A percentile compares a stretch with the other conserved stretches of the same genome.
Conservation (phyloP, 2,329 filamentous ascomycete genomes). For the Graphilbum sp. region DNA sequence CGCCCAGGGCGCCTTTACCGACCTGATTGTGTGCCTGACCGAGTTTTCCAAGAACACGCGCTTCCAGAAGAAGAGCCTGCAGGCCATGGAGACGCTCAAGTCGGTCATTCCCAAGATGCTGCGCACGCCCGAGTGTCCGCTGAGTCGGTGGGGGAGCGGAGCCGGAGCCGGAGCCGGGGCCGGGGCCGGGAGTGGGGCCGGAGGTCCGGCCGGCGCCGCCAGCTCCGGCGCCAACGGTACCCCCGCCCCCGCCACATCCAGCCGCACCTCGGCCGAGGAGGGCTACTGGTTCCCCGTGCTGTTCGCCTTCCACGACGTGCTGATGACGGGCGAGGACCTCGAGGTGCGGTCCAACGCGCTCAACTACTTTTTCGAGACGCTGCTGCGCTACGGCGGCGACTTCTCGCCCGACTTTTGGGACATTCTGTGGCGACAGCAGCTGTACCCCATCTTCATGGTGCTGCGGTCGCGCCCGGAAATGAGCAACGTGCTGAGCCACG, state of each 20-base stretch:
- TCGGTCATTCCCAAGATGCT: conserved; percentile 91
- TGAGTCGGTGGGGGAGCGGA: conserved; percentile 33
- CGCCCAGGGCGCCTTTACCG: conserved; percentile 89
- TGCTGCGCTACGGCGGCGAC: conserved; percentile 77
- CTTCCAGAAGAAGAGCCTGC: conserved; percentile 96
- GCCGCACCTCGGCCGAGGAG: conserved; percentile 79
- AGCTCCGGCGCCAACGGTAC: no score
- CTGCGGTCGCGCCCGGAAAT: conserved; percentile 92
- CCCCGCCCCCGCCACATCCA: conserved; percentile 32
- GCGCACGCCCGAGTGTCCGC: conserved; percentile 82
- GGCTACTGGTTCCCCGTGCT: conserved; percentile 98
- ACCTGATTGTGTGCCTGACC: conserved; percentile 88
- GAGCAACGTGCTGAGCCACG: conserved; percentile 86
- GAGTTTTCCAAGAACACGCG: conserved; percentile 98
- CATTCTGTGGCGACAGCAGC: conserved; percentile 86
- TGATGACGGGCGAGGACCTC: conserved; percentile 98
- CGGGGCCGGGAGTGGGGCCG: neutral
- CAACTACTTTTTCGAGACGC: conserved; percentile 90
- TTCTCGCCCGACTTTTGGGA: conserved; percentile 97
- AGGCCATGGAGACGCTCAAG: conserved; percentile 89
- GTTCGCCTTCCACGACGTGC: conserved; percentile 94
- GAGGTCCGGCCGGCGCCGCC: conserved; percentile 19
- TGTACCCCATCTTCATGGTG: conserved; percentile 98
- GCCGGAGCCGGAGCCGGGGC: conserved; percentile 27
- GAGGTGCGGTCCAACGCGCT: conserved; percentile 84